phyloP scores from a whole-genome alignment of 352 stramenopile species.

The Phytophthora pseudosyringae region DNA sequence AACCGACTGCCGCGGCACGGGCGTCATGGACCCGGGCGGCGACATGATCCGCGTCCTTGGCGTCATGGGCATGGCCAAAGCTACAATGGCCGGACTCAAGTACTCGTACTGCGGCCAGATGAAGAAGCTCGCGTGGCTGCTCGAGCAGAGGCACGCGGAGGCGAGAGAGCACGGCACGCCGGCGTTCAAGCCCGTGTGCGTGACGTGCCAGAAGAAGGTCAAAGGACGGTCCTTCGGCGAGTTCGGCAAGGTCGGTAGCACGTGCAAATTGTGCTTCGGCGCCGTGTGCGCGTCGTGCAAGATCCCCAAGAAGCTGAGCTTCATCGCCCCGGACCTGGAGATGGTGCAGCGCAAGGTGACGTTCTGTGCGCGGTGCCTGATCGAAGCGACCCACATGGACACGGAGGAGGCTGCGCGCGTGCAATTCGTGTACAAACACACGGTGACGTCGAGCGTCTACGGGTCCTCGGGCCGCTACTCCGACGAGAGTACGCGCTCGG shows the following conservation, averaged over 20 bases:
- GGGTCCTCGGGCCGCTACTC: slow-evolving; percentile 21
- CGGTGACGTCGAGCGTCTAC: slow-evolving; percentile 24
- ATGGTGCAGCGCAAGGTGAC: slow-evolving; percentile 36
- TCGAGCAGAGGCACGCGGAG: slow-evolving; percentile 30
- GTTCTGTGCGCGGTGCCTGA: slow-evolving; percentile 41
- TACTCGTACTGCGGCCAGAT: slow-evolving; percentile 41
- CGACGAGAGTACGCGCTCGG: slow-evolving; percentile 22
- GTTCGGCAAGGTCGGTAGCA: slow-evolving; percentile 18
- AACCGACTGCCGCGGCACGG: slow-evolving; percentile 29
- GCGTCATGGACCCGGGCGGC: slow-evolving; percentile 31
- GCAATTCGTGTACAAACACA: slow-evolving; percentile 30
- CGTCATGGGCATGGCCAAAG: slow-evolving; percentile 29
- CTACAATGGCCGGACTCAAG: slow-evolving; percentile 33
- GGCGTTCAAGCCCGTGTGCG: slow-evolving; percentile 18
- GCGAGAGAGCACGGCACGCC: slow-evolving; percentile 11
- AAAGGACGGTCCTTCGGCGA: slow-evolving; percentile 14
- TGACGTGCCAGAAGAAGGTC: slow-evolving; percentile 31
- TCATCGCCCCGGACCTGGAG: slow-evolving; percentile 28
- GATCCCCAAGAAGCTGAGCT: slow-evolving; percentile 37
- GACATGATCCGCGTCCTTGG: slow-evolving; percentile 28
- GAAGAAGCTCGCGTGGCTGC: slow-evolving; percentile 42
- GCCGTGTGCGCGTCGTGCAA: slow-evolving; percentile 28
- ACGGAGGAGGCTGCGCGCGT: slow-evolving; percentile 27
- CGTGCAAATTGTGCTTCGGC: slow-evolving; percentile 36
- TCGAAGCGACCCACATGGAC: slow-evolving; percentile 32